These are phyloP conservation scores for Neckera pumila DNA, from an alignment of 225 moss, liverwort and hornwort species.

Conservation along the genomic window DNA sequence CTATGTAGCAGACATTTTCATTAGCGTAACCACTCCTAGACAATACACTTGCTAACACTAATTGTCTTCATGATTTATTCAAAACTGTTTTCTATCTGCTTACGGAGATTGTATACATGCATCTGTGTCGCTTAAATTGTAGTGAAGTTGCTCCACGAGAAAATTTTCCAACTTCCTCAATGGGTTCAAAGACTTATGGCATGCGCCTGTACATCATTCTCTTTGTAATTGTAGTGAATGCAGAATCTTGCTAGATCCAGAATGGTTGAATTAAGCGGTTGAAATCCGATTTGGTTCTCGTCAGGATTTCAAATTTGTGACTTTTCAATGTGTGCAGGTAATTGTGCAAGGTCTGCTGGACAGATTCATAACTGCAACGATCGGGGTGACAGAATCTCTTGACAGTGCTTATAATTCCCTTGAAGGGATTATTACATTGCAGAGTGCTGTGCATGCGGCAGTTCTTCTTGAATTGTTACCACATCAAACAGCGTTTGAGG, in stretches of 20 bases:
- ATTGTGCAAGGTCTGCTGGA: conserved; percentile 30
- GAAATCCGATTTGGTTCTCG: not conserved
- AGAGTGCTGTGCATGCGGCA: conserved; percentile 43
- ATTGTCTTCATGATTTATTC: not conserved
- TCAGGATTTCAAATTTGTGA: not conserved
- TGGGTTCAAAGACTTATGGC: not conserved
- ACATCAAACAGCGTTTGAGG: conserved; percentile 16
- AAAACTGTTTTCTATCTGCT: not conserved
- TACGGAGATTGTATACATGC: not conserved
- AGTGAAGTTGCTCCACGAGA: not conserved
- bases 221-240: not conserved
- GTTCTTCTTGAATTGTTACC: conserved; percentile 48
- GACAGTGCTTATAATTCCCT: conserved; percentile 17
- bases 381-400: conserved; percentile 3
- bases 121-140: not conserved
- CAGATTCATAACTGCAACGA: conserved; percentile 9
- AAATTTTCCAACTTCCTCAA: not conserved
- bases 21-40: not conserved
- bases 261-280: not conserved
- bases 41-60: not conserved
- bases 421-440: conserved; percentile 25
- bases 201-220: not conserved
- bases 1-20: not conserved
- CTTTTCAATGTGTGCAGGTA: conserved; percentile 7
- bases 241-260: not conserved